phyloP scores from a whole-genome alignment of 140 eudicot genomes.

The Oenanthe javanica region DNA sequence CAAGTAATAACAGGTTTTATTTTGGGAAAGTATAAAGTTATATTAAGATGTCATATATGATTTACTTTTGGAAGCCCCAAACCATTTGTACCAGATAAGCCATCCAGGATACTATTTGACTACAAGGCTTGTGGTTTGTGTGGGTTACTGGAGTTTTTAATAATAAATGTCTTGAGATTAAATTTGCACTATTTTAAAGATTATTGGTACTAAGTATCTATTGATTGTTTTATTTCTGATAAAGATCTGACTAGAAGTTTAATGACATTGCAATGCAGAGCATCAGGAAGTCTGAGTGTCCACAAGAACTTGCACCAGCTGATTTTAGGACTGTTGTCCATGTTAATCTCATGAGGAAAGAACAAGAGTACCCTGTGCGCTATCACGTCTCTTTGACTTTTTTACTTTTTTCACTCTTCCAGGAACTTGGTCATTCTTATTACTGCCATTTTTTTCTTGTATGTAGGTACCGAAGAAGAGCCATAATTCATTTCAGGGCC shows the following conservation, averaged over 20 bases:
- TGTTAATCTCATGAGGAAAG: constrained; percentile 51
- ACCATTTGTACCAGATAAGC: background rate
- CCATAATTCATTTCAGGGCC: constrained; percentile 55
- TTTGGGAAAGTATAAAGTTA: background rate
- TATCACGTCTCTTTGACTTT: background rate
- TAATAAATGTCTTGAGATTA: background rate
- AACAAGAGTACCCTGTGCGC: constrained; percentile 61
- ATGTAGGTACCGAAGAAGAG: constrained; percentile 51
- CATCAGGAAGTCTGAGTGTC: constrained; percentile 61
- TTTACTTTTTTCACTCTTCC: background rate
- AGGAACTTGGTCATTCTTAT: background rate
- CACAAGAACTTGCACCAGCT: constrained; percentile 64
- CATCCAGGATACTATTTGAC: background rate
- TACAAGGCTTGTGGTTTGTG: background rate
- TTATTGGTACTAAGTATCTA: background rate
- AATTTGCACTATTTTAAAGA: background rate
- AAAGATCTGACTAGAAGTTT: background rate
- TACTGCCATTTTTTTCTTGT: background rate
- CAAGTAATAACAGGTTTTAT: background rate
- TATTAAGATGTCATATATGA: background rate
- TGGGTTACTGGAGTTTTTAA: background rate
- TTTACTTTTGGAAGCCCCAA: background rate
- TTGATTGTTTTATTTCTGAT: background rate
- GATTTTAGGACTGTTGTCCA: constrained; percentile 42
- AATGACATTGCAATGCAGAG: constrained; percentile 39